A percentile compares a stretch with the other conserved stretches of the same genome.
These are phyloP conservation scores for Boeremia lycopersici DNA, from an alignment of 2,329 filamentous ascomycete species.

Conservation along the genomic window DNA sequence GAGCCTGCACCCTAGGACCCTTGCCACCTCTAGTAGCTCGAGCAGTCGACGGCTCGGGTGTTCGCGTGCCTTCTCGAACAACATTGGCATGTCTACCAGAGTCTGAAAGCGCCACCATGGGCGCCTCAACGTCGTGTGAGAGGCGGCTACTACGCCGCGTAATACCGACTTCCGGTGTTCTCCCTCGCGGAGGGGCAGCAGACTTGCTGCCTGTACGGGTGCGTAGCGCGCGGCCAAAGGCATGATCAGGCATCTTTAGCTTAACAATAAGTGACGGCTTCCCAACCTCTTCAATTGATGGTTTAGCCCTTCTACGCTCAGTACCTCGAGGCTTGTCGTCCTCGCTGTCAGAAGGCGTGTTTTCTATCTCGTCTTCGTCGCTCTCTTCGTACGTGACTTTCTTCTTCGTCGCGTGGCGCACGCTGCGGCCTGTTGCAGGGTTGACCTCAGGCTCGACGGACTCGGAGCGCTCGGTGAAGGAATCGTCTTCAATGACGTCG, in stretches of 20 bases:
- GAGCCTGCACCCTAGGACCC: slow-evolving; percentile 53
- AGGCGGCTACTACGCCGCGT: slow-evolving; percentile 64
- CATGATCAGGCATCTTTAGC: slow-evolving; percentile 45
- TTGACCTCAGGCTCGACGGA: slow-evolving; percentile 60
- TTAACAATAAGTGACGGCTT: slow-evolving; percentile 49
- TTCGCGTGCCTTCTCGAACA: slow-evolving; percentile 60
- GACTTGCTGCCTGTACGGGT: slow-evolving; percentile 50
- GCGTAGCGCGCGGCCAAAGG: slow-evolving; percentile 37
- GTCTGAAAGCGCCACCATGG: slow-evolving; percentile 63
- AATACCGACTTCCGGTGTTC: slow-evolving; percentile 44
- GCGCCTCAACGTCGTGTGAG: slow-evolving; percentile 62
- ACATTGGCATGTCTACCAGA: slow-evolving; percentile 64
- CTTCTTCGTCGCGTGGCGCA: slow-evolving; percentile 62
- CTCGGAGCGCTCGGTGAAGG: slow-evolving; percentile 46
- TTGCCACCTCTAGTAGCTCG: slow-evolving; percentile 53
- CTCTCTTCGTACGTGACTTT: slow-evolving; percentile 63
- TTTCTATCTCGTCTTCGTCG: slow-evolving; percentile 54
- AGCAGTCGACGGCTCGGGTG: slow-evolving; percentile 54
- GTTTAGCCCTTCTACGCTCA: slow-evolving; percentile 31
- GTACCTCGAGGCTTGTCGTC: slow-evolving; percentile 32
- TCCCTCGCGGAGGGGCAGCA: slow-evolving; percentile 37
- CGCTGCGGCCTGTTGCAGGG: slow-evolving; percentile 60
- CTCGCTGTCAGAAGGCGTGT: slow-evolving; percentile 42
- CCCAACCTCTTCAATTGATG: slow-evolving; percentile 34
- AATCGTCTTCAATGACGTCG: slow-evolving; percentile 55